Evolutionary conservation across 2,329 filamentous ascomycete genomes (phyloP).

Genomic region (Hypocreales sp.): DNA sequence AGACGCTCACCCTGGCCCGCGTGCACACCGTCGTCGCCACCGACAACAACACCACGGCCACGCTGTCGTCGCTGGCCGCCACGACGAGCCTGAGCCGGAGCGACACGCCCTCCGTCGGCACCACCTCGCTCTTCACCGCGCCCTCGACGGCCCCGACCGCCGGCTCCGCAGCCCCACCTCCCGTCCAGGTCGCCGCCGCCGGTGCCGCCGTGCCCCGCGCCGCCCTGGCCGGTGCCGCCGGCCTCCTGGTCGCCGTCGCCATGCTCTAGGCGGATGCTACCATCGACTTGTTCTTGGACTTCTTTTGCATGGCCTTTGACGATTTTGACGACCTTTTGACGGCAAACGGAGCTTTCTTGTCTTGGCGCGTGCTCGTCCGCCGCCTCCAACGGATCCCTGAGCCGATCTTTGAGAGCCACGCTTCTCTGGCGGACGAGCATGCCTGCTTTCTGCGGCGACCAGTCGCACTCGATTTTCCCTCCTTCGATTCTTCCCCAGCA

Average conservation of each 20-base stretch:
- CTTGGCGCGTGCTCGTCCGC: no score
- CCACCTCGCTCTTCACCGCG: slow-evolving; percentile 8
- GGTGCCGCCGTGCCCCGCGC: slow-evolving; percentile 25
- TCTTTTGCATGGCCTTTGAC: no score
- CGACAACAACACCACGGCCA: slow-evolving; percentile 14
- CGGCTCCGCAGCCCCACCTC: slow-evolving; percentile 13
- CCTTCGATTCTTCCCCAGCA: slow-evolving; percentile 9
- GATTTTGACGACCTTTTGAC: no score
- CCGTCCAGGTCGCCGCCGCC: slow-evolving; percentile 24
- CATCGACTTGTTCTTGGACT: no score
- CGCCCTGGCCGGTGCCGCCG: slow-evolving; percentile 32
- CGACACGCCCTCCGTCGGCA: slow-evolving; percentile 12
- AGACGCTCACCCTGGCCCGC: slow-evolving; percentile 34
- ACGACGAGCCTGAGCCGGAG: slow-evolving; percentile 4
- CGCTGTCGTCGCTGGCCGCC: background rate
- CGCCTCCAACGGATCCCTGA: no score
- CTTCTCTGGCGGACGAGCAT: no score
- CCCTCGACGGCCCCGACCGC: slow-evolving; percentile 8
- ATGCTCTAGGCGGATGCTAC: slow-evolving; percentile 30
- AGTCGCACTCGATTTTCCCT: no score
- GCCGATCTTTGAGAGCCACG: no score
- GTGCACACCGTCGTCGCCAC: slow-evolving; percentile 23
- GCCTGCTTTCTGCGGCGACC: no score
- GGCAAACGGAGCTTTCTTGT: no score
- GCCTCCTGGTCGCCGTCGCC: slow-evolving; percentile 32